These are phyloP conservation scores for Kickxella alabastrina DNA, from an alignment of 192 early-diverging fungal species.

Conservation along the genomic window DNA sequence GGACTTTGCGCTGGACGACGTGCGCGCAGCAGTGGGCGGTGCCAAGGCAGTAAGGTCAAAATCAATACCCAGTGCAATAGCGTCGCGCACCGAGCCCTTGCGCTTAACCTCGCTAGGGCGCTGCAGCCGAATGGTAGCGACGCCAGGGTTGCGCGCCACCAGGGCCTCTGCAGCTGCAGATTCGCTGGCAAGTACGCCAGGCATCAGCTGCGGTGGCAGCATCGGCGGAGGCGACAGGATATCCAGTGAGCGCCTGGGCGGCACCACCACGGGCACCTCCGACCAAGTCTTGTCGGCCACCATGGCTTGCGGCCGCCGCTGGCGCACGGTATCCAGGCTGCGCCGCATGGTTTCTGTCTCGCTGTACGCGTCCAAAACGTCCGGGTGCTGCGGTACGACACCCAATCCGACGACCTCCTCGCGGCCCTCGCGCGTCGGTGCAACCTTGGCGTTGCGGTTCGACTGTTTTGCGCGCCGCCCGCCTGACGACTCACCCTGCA, in stretches of 20 bases:
- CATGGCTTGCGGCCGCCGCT: slow-evolving; percentile 17
- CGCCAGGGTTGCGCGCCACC: slow-evolving; percentile 35
- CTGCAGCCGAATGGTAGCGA: slow-evolving; percentile 51
- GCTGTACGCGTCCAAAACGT: too few species aligned
- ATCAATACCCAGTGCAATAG: slow-evolving; percentile 44
- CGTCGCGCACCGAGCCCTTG: slow-evolving; percentile 45
- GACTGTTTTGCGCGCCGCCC: slow-evolving; percentile 21
- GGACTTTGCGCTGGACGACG: slow-evolving; percentile 7
- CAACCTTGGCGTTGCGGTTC: slow-evolving; percentile 37
- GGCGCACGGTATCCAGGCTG: slow-evolving; percentile 15
- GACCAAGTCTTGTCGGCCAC: too few species aligned
- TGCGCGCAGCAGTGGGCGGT: not conserved
- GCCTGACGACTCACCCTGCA: slow-evolving; percentile 7
- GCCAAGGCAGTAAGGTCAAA: slow-evolving; percentile 27
- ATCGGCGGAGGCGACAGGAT: slow-evolving; percentile 6
- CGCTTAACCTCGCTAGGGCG: slow-evolving; percentile 46
- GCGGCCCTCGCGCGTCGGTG: slow-evolving; percentile 31
- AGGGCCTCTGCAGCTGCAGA: slow-evolving; percentile 26
- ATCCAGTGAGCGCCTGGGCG: slow-evolving; percentile 37
- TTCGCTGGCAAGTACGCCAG: too few species aligned
- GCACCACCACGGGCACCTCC: slow-evolving; percentile 19
- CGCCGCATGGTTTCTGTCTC: slow-evolving; percentile 6
- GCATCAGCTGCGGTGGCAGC: slow-evolving; percentile 7
- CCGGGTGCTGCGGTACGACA: slow-evolving; percentile 34
- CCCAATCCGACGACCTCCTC: slow-evolving; percentile 46